Evolutionary conservation across 2,329 filamentous ascomycete genomes (phyloP), one percentile per base, ranked within the genome.

Genomic region (Trichophyton verrucosum): DNA sequence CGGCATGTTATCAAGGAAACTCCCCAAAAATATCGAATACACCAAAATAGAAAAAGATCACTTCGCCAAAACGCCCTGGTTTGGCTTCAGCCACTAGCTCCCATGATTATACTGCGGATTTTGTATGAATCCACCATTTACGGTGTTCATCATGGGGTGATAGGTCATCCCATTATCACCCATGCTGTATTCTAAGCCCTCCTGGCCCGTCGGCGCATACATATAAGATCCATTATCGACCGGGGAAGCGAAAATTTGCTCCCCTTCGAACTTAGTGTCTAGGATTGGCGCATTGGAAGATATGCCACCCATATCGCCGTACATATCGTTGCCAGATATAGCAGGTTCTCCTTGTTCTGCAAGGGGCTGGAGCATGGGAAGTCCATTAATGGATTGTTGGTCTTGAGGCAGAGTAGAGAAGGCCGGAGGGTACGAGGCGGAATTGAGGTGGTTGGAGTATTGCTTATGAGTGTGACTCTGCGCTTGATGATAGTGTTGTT

Each of bases 161-260:
- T 57, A 57, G 8, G 30, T 13, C 53, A 56, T 56, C 27, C 30
- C 53, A 8, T 17, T 27, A 56, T 20, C 36, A 15, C 17, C 38
- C 40, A 33, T 24, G 36, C 13, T 30, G 22, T 57, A 57, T 24
- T 33, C 40, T 17, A 57, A 42, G 2, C 13, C 7, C 36, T 24
- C 36, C 22, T 40, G 33, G 30, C 17, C 33, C 7, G 27, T 22
- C 17, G 27, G 11, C 11, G 55, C 17, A 24, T 57, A 57, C 36
- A 57, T 57, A 11, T 42, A 57, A 33, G 33, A 11, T 24, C 33
- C 44, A 27, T 59, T 59, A 49, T 59, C 57, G 3, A 59, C 44
- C 22, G 57, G 57, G 30, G 57, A 59, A 24, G 57, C 42, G 20
- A 47, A 59, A 2, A 59, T 22, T 44, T 13, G 57, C 17, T 49